Conservation (phyloP, 1,284 basidiomycete genomes). For the Ceratobasidium papillatum region DNA sequence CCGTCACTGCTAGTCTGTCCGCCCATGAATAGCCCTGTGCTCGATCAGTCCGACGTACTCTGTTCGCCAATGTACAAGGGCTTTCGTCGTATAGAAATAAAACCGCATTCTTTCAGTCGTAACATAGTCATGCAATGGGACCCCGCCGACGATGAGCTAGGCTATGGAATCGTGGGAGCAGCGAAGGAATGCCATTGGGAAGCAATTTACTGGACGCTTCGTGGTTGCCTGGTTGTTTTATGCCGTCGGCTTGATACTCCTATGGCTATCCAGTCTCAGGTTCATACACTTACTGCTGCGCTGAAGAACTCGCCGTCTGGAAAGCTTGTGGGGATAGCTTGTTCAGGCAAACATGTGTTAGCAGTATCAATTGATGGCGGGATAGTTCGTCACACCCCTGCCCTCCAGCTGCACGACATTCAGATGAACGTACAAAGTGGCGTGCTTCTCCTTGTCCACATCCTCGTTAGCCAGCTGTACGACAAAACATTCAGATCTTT, state of each 20-base stretch:
- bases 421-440: neutral
- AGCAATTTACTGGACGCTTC: constrained; percentile 20
- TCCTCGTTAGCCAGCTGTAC: neutral
- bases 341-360: neutral
- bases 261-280: too few relatives aligned
- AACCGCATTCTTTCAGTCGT: too few relatives aligned
- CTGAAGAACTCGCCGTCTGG: neutral
- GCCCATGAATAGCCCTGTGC: too few relatives aligned
- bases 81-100: too few relatives aligned
- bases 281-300: neutral
- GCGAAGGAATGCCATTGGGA: too few relatives aligned
- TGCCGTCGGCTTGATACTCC: constrained; percentile 12
- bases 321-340: neutral
- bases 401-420: neutral
- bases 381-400: neutral
- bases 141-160: too few relatives aligned
- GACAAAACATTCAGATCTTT: neutral
- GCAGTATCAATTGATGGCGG: neutral
- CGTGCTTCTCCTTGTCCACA: neutral
- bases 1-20: neutral
- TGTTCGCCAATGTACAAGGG: too few relatives aligned
- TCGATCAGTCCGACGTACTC: too few relatives aligned
- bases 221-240: constrained; percentile 9
- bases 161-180: neutral
- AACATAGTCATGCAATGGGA: too few relatives aligned